Evolutionary conservation across 768 basidiomycete genomes (phyloP).

Genomic region (Mrakia blollopis): DNA sequence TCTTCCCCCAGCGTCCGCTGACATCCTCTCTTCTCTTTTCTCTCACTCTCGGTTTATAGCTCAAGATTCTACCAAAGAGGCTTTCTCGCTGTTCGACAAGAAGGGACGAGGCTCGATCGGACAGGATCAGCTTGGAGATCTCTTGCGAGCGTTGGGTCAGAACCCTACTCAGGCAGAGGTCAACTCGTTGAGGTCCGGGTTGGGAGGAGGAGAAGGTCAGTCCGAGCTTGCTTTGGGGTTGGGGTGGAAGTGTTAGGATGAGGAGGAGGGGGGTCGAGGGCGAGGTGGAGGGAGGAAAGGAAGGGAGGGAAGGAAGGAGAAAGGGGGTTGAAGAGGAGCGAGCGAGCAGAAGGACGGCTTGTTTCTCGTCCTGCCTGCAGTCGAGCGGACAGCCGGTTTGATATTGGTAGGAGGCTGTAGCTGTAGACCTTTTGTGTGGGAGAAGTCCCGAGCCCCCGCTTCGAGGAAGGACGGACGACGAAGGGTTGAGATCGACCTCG

Average conservation of each 20-base stretch:
- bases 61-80: conserved; percentile 51
- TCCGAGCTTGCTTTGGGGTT: background rate
- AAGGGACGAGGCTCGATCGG: conserved; percentile 86
- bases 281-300: background rate
- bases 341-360: background rate
- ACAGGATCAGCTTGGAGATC: conserved; percentile 80
- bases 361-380: too few species aligned
- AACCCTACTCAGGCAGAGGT: conserved; percentile 99
- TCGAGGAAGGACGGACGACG: background rate
- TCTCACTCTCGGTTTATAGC: background rate
- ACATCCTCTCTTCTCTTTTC: background rate
- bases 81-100: conserved; percentile 97
- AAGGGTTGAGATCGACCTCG: background rate
- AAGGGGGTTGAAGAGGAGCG: background rate
- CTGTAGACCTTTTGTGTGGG: too few species aligned
- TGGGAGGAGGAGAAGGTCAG: conserved; percentile 58
- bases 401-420: too few species aligned
- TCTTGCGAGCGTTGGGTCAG: conserved; percentile 88
- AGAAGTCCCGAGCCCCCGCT: too few species aligned
- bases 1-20: too few species aligned
- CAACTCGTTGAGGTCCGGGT: conserved; percentile 63
- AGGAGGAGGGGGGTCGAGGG: background rate
- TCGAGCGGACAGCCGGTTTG: too few species aligned
- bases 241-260: too few species aligned
- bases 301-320: background rate